Conservation (phyloP, 352 stramenopile species). For the Phytophthora parvispora region DNA sequence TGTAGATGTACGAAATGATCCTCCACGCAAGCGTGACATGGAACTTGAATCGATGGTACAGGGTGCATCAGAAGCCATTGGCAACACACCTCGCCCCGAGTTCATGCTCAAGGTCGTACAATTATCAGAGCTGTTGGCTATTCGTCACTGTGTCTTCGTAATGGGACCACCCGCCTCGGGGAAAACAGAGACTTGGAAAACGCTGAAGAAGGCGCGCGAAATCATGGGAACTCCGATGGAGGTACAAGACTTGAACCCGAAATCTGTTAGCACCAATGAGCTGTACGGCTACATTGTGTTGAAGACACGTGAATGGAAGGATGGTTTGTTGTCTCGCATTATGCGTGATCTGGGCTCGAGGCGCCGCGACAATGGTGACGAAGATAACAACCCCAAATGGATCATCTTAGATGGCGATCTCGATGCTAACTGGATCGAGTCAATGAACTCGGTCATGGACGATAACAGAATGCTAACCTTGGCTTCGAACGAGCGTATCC, state of each 20-base stretch:
- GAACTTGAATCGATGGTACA: conserved; percentile 94
- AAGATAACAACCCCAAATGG: conserved; percentile 97
- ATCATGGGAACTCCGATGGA: conserved; percentile 92
- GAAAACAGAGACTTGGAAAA: conserved; percentile 98
- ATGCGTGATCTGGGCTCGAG: conserved; percentile 96
- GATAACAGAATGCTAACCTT: conserved; percentile 98
- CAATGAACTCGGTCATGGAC: conserved; percentile 98
- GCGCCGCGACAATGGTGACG: conserved; percentile 88
- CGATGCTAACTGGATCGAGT: conserved; percentile 99
- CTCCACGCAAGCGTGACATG: conserved; percentile 93
- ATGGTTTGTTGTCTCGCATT: conserved; percentile 96
- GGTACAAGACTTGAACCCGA: conserved; percentile 96
- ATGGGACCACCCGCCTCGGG: conserved; percentile 95
- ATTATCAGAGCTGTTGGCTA: conserved; percentile 95
- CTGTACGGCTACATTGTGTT: conserved; percentile 97
- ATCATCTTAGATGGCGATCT: conserved; percentile 98
- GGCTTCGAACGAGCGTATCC: conserved; percentile 97
- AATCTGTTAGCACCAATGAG: conserved; percentile 97
- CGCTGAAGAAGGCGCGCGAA: conserved; percentile 89
- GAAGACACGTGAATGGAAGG: conserved; percentile 97
- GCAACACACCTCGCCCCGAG: conserved; percentile 82
- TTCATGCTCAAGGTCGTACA: conserved; percentile 97
- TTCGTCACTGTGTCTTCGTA: conserved; percentile 98
- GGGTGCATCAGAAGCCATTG: conserved; percentile 81
- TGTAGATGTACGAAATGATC: conserved; percentile 92